A percentile compares a stretch with the other conserved stretches of the same genome.
phyloP scores from a whole-genome alignment of 2,329 filamentous ascomycete genomes.

The Trichoderma sp. region DNA sequence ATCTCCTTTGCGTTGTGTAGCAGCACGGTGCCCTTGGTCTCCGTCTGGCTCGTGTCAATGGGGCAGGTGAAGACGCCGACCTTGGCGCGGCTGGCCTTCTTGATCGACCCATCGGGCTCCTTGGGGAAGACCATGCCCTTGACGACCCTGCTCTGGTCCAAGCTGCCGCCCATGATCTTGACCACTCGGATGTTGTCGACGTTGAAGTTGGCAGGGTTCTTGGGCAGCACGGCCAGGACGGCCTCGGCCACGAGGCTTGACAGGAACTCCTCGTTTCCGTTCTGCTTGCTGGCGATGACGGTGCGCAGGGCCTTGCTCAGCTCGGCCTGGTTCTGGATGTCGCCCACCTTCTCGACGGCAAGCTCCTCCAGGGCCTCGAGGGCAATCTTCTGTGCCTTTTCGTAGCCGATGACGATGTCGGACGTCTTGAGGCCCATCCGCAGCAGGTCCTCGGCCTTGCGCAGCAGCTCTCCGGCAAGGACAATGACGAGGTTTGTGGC shows the following conservation, averaged over 20 bases:
- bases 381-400: slow-evolving; percentile 88
- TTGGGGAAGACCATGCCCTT: slow-evolving; percentile 98
- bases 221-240: slow-evolving; percentile 85
- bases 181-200: slow-evolving; percentile 98
- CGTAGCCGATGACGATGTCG: slow-evolving; percentile 94
- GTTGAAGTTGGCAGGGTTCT: slow-evolving; percentile 95
- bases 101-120: slow-evolving; percentile 88
- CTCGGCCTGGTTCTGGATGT: slow-evolving; percentile 78
- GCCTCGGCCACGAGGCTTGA: slow-evolving; percentile 84
- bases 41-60: slow-evolving; percentile 92
- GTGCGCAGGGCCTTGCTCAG: slow-evolving; percentile 94
- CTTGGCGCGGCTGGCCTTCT: slow-evolving; percentile 91
- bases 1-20: slow-evolving; percentile 98
- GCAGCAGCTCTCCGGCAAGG: slow-evolving; percentile 89
- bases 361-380: slow-evolving; percentile 85
- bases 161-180: slow-evolving; percentile 97
- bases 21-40: slow-evolving; percentile 97
- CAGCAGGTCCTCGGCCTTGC: slow-evolving; percentile 95
- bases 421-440: slow-evolving; percentile 98
- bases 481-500: slow-evolving; percentile 97
- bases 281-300: slow-evolving; percentile 95
- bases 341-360: slow-evolving; percentile 84
- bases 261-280: slow-evolving; percentile 85
- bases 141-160: slow-evolving; percentile 92
- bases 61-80: slow-evolving; percentile 96